Conservation (phyloP, 192 early-diverging fungal genomes). For the Thamnidium elegans region DNA sequence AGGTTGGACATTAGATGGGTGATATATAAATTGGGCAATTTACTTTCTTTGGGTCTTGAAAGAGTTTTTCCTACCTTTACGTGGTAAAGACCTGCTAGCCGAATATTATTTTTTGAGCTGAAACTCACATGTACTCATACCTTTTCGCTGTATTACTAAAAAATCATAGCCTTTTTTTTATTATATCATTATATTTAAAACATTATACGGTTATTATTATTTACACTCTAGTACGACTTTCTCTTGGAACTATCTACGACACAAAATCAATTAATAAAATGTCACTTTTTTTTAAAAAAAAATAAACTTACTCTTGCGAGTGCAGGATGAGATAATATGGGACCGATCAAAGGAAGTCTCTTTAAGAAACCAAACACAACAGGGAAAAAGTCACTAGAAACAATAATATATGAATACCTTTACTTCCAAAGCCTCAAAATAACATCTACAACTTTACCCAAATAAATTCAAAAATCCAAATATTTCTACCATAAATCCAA, state of each 20-base stretch:
- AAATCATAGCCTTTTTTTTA: too few species aligned
- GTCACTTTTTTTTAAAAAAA: too few species aligned
- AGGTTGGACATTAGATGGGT: too few species aligned
- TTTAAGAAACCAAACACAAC: conserved; percentile 86
- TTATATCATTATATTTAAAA: too few species aligned
- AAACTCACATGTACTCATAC: too few species aligned
- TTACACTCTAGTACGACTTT: conserved; percentile 32
- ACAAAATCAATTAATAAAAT: background rate
- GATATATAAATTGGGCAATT: too few species aligned
- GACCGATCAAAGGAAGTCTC: conserved; percentile 86
- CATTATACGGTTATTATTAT: background rate
- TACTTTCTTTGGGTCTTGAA: too few species aligned
- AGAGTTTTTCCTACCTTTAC: too few species aligned
- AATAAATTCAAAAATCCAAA: conserved; percentile 98
- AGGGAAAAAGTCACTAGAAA: conserved; percentile 90
- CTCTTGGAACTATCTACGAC: conserved; percentile 23
- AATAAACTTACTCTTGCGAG: conserved; percentile 62
- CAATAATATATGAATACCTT: background rate
- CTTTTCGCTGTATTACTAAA: too few species aligned
- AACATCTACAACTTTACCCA: conserved; percentile 57
- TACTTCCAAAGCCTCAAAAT: background rate
- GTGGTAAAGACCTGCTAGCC: too few species aligned
- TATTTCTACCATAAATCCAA: conserved; percentile 85
- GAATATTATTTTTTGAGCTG: too few species aligned
- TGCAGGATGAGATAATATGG: conserved; percentile 78